A percentile compares a stretch with the other conserved stretches of the same genome.
Evolutionary conservation across 1,139 yeast species (phyloP).

Genomic region (Yamadazyma diddensiae): DNA sequence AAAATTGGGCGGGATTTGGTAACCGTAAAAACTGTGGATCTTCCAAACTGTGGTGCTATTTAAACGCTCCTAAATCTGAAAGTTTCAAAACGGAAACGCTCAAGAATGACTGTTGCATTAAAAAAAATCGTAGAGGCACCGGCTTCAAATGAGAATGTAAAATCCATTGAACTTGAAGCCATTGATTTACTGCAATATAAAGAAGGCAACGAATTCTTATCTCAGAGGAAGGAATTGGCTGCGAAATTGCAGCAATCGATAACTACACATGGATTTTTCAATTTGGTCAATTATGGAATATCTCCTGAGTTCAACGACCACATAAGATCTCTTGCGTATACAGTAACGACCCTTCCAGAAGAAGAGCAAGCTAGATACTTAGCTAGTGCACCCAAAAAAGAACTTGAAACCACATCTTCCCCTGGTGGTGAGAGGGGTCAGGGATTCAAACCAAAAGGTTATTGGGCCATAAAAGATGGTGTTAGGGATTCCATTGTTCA

Average conservation of each 20-base stretch:
- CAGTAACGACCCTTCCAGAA: constrained; percentile 38
- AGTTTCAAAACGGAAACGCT: not conserved
- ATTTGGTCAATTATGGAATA: constrained; percentile 37
- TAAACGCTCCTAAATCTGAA: too few species aligned
- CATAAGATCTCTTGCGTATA: constrained; percentile 35
- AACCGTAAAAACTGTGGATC: too few species aligned
- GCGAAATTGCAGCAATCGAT: constrained; percentile 32
- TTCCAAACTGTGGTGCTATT: too few species aligned
- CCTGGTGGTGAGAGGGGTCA: constrained; percentile 46
- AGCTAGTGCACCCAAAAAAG: constrained; percentile 36
- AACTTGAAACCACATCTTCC: constrained; percentile 21
- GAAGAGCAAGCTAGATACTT: constrained; percentile 37
- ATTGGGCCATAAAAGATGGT: constrained; percentile 42
- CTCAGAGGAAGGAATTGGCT: constrained; percentile 29
- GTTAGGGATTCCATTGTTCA: constrained; percentile 41
- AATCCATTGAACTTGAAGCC: constrained; percentile 21
- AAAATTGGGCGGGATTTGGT: too few species aligned
- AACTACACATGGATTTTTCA: constrained; percentile 45
- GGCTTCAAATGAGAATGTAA: constrained; percentile 4
- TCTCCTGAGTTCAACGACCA: constrained; percentile 24
- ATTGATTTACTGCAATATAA: constrained; percentile 33
- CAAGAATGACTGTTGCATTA: not conserved
- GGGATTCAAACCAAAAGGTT: constrained; percentile 47
- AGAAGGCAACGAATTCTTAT: constrained; percentile 31
- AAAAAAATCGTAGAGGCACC: constrained; percentile 15